phyloP scores from a whole-genome alignment of 345 rosid species.

The Hevea brasiliensis region DNA sequence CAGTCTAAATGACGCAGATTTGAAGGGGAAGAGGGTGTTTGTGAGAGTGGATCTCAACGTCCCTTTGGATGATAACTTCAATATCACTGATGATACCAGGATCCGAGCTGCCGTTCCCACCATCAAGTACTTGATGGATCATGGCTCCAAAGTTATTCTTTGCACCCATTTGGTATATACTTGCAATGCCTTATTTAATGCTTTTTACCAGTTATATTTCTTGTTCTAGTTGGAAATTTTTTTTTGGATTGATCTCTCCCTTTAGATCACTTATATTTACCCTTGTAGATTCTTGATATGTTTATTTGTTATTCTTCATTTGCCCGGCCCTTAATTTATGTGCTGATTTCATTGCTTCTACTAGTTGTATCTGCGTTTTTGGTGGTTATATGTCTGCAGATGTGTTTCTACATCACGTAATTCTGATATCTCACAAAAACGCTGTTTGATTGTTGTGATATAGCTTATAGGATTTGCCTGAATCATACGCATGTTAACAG shows the following conservation, averaged over 20 bases:
- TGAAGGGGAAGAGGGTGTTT: slow-evolving; percentile 70
- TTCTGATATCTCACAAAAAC: not conserved
- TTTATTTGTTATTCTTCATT: too few relatives aligned
- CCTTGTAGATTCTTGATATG: too few relatives aligned
- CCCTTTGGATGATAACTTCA: slow-evolving; percentile 34
- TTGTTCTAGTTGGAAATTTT: not conserved
- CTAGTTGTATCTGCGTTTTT: not conserved
- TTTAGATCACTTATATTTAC: not conserved
- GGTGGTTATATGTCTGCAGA: not conserved
- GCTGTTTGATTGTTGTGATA: not conserved
- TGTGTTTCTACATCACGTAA: too few relatives aligned
- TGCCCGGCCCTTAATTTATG: not conserved
- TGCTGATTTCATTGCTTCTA: not conserved
- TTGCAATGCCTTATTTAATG: not conserved
- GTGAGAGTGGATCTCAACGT: slow-evolving; percentile 43
- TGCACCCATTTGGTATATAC: slow-evolving; percentile 26
- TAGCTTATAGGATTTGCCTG: too few relatives aligned
- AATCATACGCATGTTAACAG: too few relatives aligned
- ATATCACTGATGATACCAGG: slow-evolving; percentile 37
- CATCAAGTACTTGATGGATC: slow-evolving; percentile 30
- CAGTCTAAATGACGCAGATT: slow-evolving; percentile 46
- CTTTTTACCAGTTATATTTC: not conserved
- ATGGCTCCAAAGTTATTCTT: slow-evolving; percentile 28
- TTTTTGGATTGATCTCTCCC: not conserved
- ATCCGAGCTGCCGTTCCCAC: slow-evolving; percentile 42